phyloP scores from a whole-genome alignment of 2,329 filamentous ascomycete genomes.

The Fusarium sublunatum region DNA sequence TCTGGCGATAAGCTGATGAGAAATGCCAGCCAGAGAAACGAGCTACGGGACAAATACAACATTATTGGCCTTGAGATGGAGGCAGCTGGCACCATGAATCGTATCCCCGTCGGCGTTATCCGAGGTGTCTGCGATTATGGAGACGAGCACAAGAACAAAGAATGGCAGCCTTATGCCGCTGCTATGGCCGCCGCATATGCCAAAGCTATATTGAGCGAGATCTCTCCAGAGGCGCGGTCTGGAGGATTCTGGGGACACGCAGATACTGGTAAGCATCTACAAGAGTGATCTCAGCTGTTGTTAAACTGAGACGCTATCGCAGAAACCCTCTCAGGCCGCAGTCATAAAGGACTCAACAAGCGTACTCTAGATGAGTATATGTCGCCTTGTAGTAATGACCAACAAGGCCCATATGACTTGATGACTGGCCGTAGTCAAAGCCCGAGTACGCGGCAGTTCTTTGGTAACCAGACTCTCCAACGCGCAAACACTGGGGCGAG shows the following conservation, averaged over 20 bases:
- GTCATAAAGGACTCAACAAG: not conserved
- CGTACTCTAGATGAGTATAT: too few species aligned
- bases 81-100: conserved; percentile 50
- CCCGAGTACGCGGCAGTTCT: too few species aligned
- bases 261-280: not conserved
- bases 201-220: conserved; percentile 15
- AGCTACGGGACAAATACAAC: conserved; percentile 44
- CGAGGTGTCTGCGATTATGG: conserved; percentile 51
- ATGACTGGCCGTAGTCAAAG: too few species aligned
- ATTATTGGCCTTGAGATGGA: conserved; percentile 52
- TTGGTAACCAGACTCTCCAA: too few species aligned
- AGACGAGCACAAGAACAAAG: conserved; percentile 49
- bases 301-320: not conserved
- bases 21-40: conserved; percentile 41
- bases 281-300: too few species aligned
- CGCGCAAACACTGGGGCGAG: too few species aligned
- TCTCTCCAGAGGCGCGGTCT: not conserved
- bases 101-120: conserved; percentile 49
- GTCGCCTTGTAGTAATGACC: too few species aligned
- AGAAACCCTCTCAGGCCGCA: not conserved
- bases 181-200: conserved; percentile 46
- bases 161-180: conserved; percentile 52
- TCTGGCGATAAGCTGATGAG: conserved; percentile 51
- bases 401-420: too few species aligned
- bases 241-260: not conserved